phyloP scores from a whole-genome alignment of 768 basidiomycete species.

The Tubosaeta brunneosetosa region DNA sequence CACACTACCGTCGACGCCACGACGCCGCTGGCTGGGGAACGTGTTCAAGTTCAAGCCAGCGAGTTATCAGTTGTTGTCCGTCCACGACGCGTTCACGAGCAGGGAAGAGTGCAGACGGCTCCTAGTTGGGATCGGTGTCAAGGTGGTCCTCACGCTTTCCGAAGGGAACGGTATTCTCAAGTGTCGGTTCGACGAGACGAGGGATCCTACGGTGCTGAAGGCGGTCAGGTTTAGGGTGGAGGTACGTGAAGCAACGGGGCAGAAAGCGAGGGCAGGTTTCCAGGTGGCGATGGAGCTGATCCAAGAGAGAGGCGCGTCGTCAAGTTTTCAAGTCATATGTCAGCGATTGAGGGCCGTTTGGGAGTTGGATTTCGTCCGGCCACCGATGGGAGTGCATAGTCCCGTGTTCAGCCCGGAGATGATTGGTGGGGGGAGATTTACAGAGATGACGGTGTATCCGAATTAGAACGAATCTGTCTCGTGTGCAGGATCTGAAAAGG shows the following conservation, averaged over 20 bases:
- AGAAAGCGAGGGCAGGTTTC: conserved; percentile 44
- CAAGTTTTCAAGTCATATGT: conserved; percentile 74
- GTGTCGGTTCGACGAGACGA: conserved; percentile 69
- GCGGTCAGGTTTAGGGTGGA: conserved; percentile 82
- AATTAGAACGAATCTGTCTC: conserved; percentile 16
- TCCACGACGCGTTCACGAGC: conserved; percentile 57
- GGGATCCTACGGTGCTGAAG: conserved; percentile 56
- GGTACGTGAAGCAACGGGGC: conserved; percentile 42
- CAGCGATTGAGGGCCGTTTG: conserved; percentile 63
- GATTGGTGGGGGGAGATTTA: conserved; percentile 24
- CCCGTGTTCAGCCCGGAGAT: conserved; percentile 27
- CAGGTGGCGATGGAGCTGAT: conserved; percentile 60
- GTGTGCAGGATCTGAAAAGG: conserved; percentile 13
- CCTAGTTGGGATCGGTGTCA: conserved; percentile 66
- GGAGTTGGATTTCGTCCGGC: conserved; percentile 50
- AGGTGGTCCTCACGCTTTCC: conserved; percentile 59
- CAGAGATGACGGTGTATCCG: conserved; percentile 32
- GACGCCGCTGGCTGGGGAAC: conserved; percentile 78
- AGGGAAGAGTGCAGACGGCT: conserved; percentile 69
- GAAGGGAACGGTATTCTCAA: conserved; percentile 66
- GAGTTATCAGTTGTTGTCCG: conserved; percentile 53
- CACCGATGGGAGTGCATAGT: conserved; percentile 12
- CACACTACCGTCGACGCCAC: conserved; percentile 41
- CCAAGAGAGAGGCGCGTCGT: conserved; percentile 84
- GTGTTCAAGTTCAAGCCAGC: conserved; percentile 83